Evolutionary conservation across 2,329 filamentous ascomycete genomes (phyloP).

Genomic region (Penicillium sp.): DNA sequence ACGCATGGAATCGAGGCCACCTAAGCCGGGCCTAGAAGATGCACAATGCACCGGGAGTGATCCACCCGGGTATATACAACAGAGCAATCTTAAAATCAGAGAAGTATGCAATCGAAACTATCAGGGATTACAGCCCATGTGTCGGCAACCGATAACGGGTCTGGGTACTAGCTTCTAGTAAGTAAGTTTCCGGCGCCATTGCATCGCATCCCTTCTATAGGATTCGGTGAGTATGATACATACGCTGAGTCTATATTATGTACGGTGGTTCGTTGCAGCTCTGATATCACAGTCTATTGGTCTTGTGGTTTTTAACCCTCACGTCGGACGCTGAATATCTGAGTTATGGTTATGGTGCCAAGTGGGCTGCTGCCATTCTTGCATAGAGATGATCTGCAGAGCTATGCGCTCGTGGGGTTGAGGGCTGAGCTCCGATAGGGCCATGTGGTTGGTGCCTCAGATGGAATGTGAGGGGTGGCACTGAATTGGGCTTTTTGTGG

Average conservation of each 20-base stretch:
- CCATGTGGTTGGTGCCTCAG: constrained; percentile 5
- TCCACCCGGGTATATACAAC: not conserved
- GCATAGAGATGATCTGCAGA: constrained; percentile 6
- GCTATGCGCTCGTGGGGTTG: constrained; percentile 5
- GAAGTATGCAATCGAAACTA: not conserved
- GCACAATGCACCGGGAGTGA: not conserved
- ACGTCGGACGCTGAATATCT: constrained; percentile 3
- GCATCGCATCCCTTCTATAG: constrained; percentile 1
- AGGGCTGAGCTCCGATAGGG: constrained; percentile 12
- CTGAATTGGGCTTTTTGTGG: not conserved
- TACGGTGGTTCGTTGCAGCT: not conserved
- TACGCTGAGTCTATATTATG: constrained; percentile 6
- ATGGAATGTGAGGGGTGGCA: constrained; percentile 7
- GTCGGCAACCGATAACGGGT: not conserved
- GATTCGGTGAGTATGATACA: constrained; percentile 2
- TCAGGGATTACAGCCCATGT: not conserved
- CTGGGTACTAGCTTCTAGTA: not conserved
- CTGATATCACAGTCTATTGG: constrained; percentile 2
- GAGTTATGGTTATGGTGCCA: not conserved
- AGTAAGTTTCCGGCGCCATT: not conserved
- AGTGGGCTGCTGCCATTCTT: constrained; percentile 7
- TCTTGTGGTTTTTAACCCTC: constrained; percentile 1
- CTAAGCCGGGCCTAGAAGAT: not conserved
- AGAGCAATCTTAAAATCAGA: not conserved
- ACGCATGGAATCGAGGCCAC: not conserved